Conservation (phyloP, 2,329 filamentous ascomycete species). For the Microascus cirrosus region DNA sequence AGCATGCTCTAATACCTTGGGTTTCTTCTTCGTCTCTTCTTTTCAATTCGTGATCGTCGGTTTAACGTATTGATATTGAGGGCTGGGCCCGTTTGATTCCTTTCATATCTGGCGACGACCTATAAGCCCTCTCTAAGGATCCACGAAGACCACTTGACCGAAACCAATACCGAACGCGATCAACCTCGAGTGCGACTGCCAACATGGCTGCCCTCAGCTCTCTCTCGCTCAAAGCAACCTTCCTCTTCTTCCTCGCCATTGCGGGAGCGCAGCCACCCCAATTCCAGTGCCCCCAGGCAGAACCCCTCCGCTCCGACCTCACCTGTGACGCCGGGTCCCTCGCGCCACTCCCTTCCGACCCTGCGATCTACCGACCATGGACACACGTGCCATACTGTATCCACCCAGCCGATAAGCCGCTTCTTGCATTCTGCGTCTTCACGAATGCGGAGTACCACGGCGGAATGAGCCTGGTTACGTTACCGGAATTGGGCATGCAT, state of each 20-base stretch:
- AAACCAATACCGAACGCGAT: not conserved
- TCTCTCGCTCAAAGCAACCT: not conserved
- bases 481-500: not conserved
- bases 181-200: not conserved
- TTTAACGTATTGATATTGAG: not conserved
- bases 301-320: not conserved
- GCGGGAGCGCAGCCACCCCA: not conserved
- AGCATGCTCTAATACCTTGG: not conserved
- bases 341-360: not conserved
- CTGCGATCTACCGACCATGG: constrained; percentile 2
- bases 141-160: not conserved
- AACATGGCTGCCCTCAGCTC: constrained; percentile 1
- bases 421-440: constrained; percentile 3
- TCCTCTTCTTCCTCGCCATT: not conserved
- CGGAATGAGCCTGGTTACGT: constrained; percentile 4
- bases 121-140: not conserved
- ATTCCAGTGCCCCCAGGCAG: not conserved
- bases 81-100: not conserved
- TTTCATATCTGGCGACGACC: not conserved
- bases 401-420: constrained; percentile 1
- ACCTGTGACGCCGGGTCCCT: not conserved
- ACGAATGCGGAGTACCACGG: constrained; percentile 5
- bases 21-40: not conserved
- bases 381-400: constrained; percentile 5
- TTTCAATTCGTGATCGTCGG: not conserved